Evolutionary conservation across 148 eudicot species (phyloP), one percentile per base, ranked within the genome.

Genomic region (Fagopyrum homotropicum): DNA sequence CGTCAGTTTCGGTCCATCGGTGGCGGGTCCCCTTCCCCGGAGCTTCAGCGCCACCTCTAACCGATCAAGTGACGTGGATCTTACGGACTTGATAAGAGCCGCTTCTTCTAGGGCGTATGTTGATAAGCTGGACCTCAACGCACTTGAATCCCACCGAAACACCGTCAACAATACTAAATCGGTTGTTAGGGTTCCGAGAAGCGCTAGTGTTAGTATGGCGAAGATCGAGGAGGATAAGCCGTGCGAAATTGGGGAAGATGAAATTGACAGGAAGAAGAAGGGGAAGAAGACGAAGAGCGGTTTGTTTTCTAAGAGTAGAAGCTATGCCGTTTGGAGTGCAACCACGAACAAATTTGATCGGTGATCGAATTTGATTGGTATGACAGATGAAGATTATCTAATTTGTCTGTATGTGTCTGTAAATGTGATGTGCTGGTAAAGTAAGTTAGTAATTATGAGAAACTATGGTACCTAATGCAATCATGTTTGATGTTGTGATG

Each of bases 71-170:
- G 79, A 85, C 11, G 64, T 26, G 4, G 97, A 91, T 66, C 73
- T 74, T n/a, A 80, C 51, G 64, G 90, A 91, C 73, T 85, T 91
- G 0, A 70, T 86, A 10, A 83, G 97, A 72, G 91, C 88, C 2
- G 86, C 85, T 0, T 89, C 97, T 0, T 81, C 88, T 1, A 75
- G 72, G 48, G 74, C 77, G 2, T 11, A 75, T 12, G 86, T 75
- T 0, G 69, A 72, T n/a, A 69, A 80, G 60, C 51, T 77, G 5
- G 81, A 80, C 35, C 43, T 79, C 1, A 73, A 64, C 29, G 49
- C 73, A 35, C 69, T 30, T 45, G 14, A 64, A 30, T 15, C 57
- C 1, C 68, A 29, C 68, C 69, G n/a, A 17, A 52, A 10, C 57
- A 26, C 14, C 64, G 64, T 12, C 66, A 22, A 22, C 26, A 4